A percentile compares a stretch with the other conserved stretches of the same genome.
Conservation (phyloP, 2,329 filamentous ascomycete genomes). For the Nemania sp. region DNA sequence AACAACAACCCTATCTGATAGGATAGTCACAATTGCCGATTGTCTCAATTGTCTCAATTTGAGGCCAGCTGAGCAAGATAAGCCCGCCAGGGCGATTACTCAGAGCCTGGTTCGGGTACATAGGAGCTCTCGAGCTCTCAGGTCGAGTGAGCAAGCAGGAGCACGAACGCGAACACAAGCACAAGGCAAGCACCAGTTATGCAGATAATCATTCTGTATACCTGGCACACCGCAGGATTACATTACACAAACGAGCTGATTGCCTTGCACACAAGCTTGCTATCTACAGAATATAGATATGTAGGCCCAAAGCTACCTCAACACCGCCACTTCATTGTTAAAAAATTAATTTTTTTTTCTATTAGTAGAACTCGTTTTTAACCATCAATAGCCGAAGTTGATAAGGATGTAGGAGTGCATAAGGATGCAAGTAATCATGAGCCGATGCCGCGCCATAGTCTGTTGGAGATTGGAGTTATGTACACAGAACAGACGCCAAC, state of each 20-base stretch:
- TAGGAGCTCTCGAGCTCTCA: no score
- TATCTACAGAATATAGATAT: no score
- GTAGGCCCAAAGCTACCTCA: no score
- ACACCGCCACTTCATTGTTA: no score
- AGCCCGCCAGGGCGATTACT: not conserved
- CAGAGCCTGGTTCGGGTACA: no score
- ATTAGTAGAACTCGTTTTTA: not conserved
- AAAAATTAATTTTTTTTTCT: conserved; percentile 1
- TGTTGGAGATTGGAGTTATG: conserved; percentile 5
- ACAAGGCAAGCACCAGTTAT: no score
- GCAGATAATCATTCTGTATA: no score
- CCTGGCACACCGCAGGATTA: not conserved
- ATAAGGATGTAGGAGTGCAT: conserved; percentile 19
- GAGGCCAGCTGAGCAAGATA: not conserved
- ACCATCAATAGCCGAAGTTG: conserved; percentile 24
- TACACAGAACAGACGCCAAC: not conserved
- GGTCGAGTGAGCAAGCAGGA: not conserved
- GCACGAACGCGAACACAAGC: no score
- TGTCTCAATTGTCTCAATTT: not conserved
- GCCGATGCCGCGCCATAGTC: not conserved
- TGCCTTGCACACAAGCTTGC: not conserved
- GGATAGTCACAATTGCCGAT: not conserved
- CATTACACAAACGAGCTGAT: not conserved
- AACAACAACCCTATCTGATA: not conserved
- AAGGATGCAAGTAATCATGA: conserved; percentile 16